phyloP scores from a whole-genome alignment of 345 rosid species.

The Salix purpurea region DNA sequence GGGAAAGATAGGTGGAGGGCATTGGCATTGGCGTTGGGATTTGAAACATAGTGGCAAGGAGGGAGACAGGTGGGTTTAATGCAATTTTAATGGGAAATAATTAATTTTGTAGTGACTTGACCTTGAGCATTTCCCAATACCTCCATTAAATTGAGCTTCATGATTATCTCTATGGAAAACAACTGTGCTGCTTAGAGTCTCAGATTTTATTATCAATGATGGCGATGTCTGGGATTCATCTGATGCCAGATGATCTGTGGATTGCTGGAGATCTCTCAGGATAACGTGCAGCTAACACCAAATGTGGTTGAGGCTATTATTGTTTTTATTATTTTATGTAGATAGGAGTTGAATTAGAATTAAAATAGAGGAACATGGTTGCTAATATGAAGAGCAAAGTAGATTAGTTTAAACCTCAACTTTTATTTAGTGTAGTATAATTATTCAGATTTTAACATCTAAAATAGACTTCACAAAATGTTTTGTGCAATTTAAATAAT shows the following conservation, averaged over 20 bases:
- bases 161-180: not conserved
- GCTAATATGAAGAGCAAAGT: too few relatives aligned
- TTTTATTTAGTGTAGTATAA: too few relatives aligned
- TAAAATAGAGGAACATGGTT: too few relatives aligned
- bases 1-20: slow-evolving; percentile 19
- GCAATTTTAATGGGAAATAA: not conserved
- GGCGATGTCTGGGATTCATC: not conserved
- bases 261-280: not conserved
- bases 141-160: not conserved
- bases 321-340: too few relatives aligned
- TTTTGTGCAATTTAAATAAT: too few relatives aligned
- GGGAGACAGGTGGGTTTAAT: not conserved
- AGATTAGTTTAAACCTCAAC: too few relatives aligned
- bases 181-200: not conserved
- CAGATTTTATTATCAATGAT: not conserved
- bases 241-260: not conserved
- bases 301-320: too few relatives aligned
- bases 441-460: too few relatives aligned
- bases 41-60: not conserved
- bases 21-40: slow-evolving; percentile 25
- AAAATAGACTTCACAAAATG: too few relatives aligned
- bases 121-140: slow-evolving; percentile 18
- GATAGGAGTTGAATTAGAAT: too few relatives aligned
- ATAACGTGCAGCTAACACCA: not conserved
- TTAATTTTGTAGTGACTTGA: not conserved